Base-by-base conservation (phyloP, 306 rosid species). In the Glycine tomentella region DNA sequence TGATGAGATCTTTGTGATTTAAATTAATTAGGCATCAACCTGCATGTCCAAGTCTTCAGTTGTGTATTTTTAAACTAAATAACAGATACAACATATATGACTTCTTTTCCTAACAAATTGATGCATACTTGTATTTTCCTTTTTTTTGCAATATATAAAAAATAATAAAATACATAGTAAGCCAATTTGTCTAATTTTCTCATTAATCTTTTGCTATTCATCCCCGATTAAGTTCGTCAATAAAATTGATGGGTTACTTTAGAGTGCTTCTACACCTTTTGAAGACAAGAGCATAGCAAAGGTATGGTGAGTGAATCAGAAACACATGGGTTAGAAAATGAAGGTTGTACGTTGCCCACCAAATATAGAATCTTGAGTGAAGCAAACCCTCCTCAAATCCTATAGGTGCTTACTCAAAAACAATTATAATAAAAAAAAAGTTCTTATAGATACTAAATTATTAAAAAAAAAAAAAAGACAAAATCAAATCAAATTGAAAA, bases 281-380 rank as follows among this genome's bases (percentile, higher is more conserved):
- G 52, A 48, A 33, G 77, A 70, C 55, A 79, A 6, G 17, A 59
- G 25, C 12, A 7, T 4, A 46, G 5, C 68, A 62, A 70, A 70
- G 33, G 44, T 16, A 70, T 58, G 53, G 82, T 2, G 68, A 48
- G 58, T 56, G 76, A 68, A 68, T 55, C 8, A 78, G 58, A 9
- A 55, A 78, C 76, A 68, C 58, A 44, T 66, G 81, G 75, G 53
- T 42, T 25, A 25, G 31, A 25, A 25, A 25, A 25, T 25, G 31
- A 36, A 72, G 15, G 4, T 12, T 4, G 2, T 31, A 53, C 8
- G 9, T 51, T 15, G 13, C 51, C 34, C 51, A 36, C 44, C 6
- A 53, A 53, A 72, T 51, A 49, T 72, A 34, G 15, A 3, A 46
- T 14, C 31, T 25, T 51, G 64, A 34, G 36, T 9, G 61, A 72